These are phyloP conservation scores for Pistacia atlantica DNA, from an alignment of 345 rosid genomes.

Conservation along the genomic window DNA sequence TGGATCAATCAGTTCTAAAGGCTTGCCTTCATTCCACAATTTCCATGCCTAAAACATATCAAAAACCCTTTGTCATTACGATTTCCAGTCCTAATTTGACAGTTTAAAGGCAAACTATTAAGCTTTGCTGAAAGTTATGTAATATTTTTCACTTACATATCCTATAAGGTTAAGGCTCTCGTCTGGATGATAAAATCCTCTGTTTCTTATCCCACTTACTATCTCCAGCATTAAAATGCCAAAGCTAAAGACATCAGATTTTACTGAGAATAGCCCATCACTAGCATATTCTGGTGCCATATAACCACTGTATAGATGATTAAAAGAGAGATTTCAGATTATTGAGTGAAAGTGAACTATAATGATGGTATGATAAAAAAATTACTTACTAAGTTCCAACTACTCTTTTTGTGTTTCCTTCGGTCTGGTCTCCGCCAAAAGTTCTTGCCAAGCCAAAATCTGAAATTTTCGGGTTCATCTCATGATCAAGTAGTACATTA, in stretches of 20 bases:
- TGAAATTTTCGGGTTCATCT: too few relatives aligned
- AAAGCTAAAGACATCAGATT: conserved; percentile 45
- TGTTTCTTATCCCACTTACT: conserved; percentile 28
- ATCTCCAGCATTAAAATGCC: conserved; percentile 42
- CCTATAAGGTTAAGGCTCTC: too few relatives aligned
- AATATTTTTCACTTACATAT: too few relatives aligned
- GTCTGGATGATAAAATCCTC: too few relatives aligned
- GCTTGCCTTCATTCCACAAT: conserved; percentile 35
- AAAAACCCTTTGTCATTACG: not conserved
- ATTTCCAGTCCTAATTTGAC: too few relatives aligned
- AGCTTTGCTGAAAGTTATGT: not conserved
- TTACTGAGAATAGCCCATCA: conserved; percentile 40
- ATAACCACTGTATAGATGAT: conserved; percentile 29
- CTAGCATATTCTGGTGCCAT: conserved; percentile 43
- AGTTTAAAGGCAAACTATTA: too few relatives aligned
- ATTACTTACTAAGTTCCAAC: too few relatives aligned
- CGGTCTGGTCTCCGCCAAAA: too few relatives aligned
- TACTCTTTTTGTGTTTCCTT: too few relatives aligned
- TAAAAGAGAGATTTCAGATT: not conserved
- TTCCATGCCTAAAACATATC: conserved; percentile 39
- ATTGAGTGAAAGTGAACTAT: not conserved
- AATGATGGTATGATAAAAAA: not conserved
- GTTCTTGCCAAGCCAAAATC: too few relatives aligned
- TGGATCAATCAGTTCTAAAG: conserved; percentile 37
- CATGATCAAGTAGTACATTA: too few relatives aligned